These are phyloP conservation scores for Trichophyton mentagrophytes DNA, from an alignment of 2,329 filamentous ascomycete genomes.

Conservation along the genomic window DNA sequence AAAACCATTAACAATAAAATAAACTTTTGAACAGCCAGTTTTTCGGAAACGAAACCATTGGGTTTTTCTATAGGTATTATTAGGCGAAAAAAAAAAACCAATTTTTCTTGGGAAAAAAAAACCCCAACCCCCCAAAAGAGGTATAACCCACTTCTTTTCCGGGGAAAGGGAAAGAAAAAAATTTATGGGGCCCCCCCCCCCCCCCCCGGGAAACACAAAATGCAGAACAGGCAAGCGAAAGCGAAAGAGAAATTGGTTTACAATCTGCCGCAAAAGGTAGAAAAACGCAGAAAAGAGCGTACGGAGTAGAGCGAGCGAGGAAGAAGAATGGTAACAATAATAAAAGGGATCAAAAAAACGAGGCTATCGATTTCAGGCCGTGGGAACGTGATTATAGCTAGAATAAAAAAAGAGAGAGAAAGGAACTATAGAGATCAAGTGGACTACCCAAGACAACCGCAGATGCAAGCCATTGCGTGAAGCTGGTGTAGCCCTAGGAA, in stretches of 20 bases:
- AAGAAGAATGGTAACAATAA: background rate
- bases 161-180: no score
- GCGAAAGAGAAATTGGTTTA: background rate
- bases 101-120: no score
- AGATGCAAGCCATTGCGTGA: slow-evolving; percentile 1
- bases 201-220: background rate
- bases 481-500: background rate
- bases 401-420: background rate
- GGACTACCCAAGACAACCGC: slow-evolving; percentile 1
- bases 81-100: no score
- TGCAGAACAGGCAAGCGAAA: background rate
- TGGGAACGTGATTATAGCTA: background rate
- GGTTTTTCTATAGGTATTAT: no score
- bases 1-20: no score
- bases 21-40: no score
- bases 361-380: background rate
- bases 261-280: background rate
- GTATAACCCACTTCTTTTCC: background rate
- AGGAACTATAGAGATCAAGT: background rate
- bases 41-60: no score
- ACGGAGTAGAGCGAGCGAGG: background rate
- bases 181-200: no score
- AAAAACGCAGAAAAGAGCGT: background rate
- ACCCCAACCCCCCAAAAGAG: background rate
- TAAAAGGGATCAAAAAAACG: background rate